These are phyloP conservation scores for Debaryomyces castellii DNA, from an alignment of 805 yeast genomes.

Conservation along the genomic window DNA sequence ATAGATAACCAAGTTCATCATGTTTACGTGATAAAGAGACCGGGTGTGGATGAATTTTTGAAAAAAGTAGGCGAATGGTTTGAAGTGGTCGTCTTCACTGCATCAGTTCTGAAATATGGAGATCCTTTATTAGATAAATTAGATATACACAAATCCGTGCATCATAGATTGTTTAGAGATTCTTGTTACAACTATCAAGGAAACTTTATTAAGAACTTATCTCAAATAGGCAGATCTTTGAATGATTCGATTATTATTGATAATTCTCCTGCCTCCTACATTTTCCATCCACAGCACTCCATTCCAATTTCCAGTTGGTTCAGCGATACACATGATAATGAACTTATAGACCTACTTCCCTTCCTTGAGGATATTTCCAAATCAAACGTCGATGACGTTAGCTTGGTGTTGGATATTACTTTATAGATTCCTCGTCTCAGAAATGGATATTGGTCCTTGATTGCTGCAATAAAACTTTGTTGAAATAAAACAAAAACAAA, in stretches of 20 bases:
- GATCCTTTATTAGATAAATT: constrained; percentile 90
- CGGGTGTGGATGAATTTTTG: constrained; percentile 95
- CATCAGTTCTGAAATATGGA: constrained; percentile 92
- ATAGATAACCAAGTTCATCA: constrained; percentile 90
- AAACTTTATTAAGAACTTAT: constrained; percentile 87
- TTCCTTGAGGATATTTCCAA: constrained; percentile 81
- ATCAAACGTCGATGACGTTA: constrained; percentile 76
- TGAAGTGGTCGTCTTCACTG: constrained; percentile 97
- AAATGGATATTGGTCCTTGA: no score
- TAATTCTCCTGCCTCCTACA: constrained; percentile 97
- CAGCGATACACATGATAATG: constrained; percentile 96
- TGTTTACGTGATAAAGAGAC: constrained; percentile 94
- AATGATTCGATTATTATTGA: constrained; percentile 85
- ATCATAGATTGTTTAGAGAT: constrained; percentile 92
- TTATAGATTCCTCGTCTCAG: constrained; percentile 23
- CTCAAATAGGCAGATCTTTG: constrained; percentile 92
- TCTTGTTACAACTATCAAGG: constrained; percentile 93
- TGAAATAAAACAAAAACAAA: background rate
- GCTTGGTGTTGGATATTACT: constrained; percentile 78
- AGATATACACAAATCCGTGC: constrained; percentile 72
- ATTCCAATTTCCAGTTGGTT: constrained; percentile 98
- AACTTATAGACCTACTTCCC: constrained; percentile 86
- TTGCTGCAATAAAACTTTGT: background rate
- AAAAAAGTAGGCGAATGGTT: constrained; percentile 76
- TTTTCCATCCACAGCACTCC: constrained; percentile 97